Evolutionary conservation across 352 stramenopile genomes (phyloP).

Genomic region (Pythium plurisporium): DNA sequence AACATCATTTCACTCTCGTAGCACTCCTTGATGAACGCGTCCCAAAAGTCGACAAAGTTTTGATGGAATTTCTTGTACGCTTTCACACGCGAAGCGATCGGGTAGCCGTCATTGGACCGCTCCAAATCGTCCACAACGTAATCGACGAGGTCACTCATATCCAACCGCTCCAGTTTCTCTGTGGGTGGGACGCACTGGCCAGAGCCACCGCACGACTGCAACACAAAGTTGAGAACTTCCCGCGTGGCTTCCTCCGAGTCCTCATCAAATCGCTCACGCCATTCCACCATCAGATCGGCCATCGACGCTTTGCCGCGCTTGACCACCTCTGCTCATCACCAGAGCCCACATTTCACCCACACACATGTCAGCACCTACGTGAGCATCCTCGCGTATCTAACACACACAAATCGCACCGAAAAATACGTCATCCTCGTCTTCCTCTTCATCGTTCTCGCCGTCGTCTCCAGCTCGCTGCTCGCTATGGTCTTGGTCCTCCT

Average conservation of each 20-base stretch:
- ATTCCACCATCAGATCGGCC: slow-evolving; percentile 49
- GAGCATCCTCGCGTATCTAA: not conserved
- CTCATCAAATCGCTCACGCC: slow-evolving; percentile 69
- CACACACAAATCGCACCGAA: slow-evolving; percentile 18
- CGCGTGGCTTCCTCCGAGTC: slow-evolving; percentile 44
- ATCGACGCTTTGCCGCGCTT: slow-evolving; percentile 51
- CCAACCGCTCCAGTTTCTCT: slow-evolving; percentile 55
- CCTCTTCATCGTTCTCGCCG: slow-evolving; percentile 3
- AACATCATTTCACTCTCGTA: slow-evolving; percentile 82
- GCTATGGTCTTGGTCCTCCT: not conserved
- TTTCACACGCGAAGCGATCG: slow-evolving; percentile 55
- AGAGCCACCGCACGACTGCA: slow-evolving; percentile 63
- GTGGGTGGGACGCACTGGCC: slow-evolving; percentile 44
- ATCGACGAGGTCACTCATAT: slow-evolving; percentile 70
- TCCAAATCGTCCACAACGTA: slow-evolving; percentile 65
- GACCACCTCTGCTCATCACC: slow-evolving; percentile 40
- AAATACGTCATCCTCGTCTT: slow-evolving; percentile 15
- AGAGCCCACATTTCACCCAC: not conserved
- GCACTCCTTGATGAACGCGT: slow-evolving; percentile 69
- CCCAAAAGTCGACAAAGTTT: slow-evolving; percentile 76
- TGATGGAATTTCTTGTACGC: slow-evolving; percentile 57
- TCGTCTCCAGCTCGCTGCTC: slow-evolving; percentile 9
- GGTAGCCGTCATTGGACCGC: slow-evolving; percentile 56
- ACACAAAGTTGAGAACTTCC: slow-evolving; percentile 75
- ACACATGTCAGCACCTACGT: not conserved